Conservation (phyloP, 345 rosid species). For the Sonneratia alba region DNA sequence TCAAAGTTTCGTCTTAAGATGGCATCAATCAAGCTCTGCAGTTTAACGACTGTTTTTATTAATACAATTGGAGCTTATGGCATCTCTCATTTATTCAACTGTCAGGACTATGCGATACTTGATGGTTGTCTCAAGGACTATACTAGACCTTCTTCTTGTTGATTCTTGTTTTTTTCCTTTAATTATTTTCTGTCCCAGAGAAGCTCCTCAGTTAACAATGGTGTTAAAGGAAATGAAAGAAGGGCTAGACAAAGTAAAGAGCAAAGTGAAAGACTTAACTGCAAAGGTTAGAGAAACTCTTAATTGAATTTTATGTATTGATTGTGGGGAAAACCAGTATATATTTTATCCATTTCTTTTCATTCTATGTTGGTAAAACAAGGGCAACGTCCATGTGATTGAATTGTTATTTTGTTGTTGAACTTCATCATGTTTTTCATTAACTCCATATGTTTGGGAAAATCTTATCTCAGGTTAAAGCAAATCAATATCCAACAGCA, state of each 20-base stretch:
- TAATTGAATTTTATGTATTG: not conserved
- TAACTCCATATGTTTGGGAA: not conserved
- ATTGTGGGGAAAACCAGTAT: not conserved
- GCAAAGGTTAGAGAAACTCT: constrained; percentile 38
- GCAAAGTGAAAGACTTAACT: constrained; percentile 65
- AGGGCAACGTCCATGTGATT: not conserved
- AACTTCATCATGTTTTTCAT: not conserved
- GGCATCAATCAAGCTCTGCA: not conserved
- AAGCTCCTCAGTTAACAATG: constrained; percentile 49
- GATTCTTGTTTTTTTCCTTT: not conserved
- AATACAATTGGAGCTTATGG: not conserved
- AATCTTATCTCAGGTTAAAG: constrained; percentile 49
- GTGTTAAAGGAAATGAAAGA: constrained; percentile 69
- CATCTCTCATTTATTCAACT: not conserved
- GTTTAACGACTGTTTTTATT: not conserved
- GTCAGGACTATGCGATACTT: not conserved
- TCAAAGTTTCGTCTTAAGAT: not conserved
- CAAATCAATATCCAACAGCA: constrained; percentile 46
- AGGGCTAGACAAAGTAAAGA: constrained; percentile 60
- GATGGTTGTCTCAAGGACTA: not conserved
- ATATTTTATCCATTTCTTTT: not conserved
- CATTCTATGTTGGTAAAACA: not conserved
- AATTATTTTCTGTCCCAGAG: constrained; percentile 26
- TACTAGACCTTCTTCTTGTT: not conserved
- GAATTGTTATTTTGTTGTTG: not conserved